A percentile compares a stretch with the other conserved stretches of the same genome.
Conservation (phyloP, 805 yeast species). For the Starmerella sp. region DNA sequence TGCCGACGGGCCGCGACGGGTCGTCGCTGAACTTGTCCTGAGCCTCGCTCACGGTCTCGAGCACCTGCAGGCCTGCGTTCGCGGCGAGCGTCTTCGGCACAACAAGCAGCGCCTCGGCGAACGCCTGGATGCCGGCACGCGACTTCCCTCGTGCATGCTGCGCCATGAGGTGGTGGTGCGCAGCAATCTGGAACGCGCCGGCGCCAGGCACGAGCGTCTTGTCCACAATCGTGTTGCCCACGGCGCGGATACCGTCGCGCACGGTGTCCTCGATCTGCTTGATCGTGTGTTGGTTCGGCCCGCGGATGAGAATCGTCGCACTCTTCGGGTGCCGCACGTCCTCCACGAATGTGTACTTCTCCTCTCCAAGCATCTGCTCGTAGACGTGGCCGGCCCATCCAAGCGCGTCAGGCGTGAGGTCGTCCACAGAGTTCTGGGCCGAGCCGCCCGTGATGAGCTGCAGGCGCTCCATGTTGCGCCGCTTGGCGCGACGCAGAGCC, state of each 20-base stretch:
- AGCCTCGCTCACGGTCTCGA: conserved; percentile 77
- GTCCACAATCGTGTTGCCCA: conserved; percentile 81
- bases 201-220: conserved; percentile 87
- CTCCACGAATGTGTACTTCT: conserved; percentile 90
- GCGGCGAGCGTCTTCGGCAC: conserved; percentile 87
- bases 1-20: conserved; percentile 58
- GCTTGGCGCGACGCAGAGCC: conserved; percentile 94
- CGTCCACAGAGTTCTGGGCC: conserved; percentile 96
- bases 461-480: conserved; percentile 97
- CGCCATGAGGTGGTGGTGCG: conserved; percentile 54
- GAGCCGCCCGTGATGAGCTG: conserved; percentile 95
- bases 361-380: conserved; percentile 92
- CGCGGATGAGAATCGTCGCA: conserved; percentile 84
- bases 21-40: conserved; percentile 69
- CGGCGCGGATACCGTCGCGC: conserved; percentile 92
- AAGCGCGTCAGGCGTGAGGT: conserved; percentile 61
- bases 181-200: conserved; percentile 86
- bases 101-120: conserved; percentile 80
- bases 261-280: conserved; percentile 94
- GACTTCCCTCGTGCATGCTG: conserved; percentile 67
- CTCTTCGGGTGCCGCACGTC: conserved; percentile 78
- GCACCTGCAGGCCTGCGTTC: conserved; percentile 87
- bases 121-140: conserved; percentile 85
- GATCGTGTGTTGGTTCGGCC: conserved; percentile 79
- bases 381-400: conserved; percentile 87